Percentiles rank a stretch among this genome's conserved stretches.
Evolutionary conservation across 176 grass and related monocot genomes (phyloP).

Genomic region (Lolium rigidum): DNA sequence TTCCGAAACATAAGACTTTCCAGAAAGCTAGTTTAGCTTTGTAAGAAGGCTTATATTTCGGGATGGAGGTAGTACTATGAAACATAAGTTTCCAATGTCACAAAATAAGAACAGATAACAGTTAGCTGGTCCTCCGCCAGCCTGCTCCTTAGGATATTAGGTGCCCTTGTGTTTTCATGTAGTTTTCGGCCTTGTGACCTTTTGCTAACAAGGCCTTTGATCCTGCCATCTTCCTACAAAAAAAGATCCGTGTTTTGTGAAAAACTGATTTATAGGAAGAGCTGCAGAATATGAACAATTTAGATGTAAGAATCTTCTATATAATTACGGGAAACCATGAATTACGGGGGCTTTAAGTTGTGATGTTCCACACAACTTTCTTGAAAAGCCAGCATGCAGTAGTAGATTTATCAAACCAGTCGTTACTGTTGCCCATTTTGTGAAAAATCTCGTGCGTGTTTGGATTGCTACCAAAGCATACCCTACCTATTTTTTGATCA

Average conservation of each 20-base stretch:
- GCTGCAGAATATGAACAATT: not conserved
- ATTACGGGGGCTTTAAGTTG: not conserved
- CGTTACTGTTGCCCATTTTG: not conserved
- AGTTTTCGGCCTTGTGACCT: not conserved
- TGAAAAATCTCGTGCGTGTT: not conserved
- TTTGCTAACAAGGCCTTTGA: not conserved
- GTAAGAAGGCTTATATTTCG: too few relatives aligned
- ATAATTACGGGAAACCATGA: not conserved
- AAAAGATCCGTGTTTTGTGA: not conserved
- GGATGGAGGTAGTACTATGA: not conserved
- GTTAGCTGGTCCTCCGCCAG: not conserved
- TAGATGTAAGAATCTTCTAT: not conserved
- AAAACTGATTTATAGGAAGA: constrained; percentile 1
- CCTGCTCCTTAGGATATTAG: not conserved
- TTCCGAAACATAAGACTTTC: too few relatives aligned
- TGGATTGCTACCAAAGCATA: too few relatives aligned
- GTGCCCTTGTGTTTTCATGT: not conserved
- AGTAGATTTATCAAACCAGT: not conserved
- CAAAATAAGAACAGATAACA: not conserved
- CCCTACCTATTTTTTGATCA: too few relatives aligned
- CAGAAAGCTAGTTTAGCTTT: too few relatives aligned
- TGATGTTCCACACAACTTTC: not conserved
- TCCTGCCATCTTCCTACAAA: not conserved
- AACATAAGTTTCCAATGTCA: not conserved
- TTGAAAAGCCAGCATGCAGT: not conserved